Percentiles rank a stretch among this genome's conserved stretches.
phyloP scores from a whole-genome alignment of 2,329 filamentous ascomycete species.

The Phaeosphaeria sp. region DNA sequence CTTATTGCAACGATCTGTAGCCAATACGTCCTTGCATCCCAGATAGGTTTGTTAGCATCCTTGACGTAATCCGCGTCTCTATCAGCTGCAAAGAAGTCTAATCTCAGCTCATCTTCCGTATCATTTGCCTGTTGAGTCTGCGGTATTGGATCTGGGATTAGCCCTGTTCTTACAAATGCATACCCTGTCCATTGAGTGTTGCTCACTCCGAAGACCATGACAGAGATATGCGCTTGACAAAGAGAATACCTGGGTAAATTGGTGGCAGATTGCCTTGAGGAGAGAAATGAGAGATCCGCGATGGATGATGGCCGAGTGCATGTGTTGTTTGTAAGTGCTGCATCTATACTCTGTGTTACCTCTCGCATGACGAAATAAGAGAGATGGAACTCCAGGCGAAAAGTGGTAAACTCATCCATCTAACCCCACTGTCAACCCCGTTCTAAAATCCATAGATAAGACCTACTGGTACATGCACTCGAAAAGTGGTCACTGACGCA shows the following conservation, averaged over 20 bases:
- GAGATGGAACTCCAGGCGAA: constrained; percentile 6
- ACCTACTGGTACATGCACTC: constrained; percentile 7
- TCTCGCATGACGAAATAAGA: constrained; percentile 5
- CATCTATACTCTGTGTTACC: background rate
- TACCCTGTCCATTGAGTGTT: constrained; percentile 8
- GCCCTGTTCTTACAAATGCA: constrained; percentile 1
- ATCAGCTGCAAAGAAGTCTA: constrained; percentile 5
- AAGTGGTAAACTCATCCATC: constrained; percentile 2
- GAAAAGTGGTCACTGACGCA: background rate
- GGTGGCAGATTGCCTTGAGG: background rate
- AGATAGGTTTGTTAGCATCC: constrained; percentile 1
- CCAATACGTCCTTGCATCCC: constrained; percentile 18
- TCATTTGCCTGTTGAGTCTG: background rate
- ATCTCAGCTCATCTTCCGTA: background rate
- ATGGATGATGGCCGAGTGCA: background rate
- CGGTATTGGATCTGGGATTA: background rate
- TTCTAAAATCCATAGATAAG: background rate
- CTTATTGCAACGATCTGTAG: constrained; percentile 7
- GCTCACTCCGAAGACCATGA: constrained; percentile 11
- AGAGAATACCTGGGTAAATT: background rate
- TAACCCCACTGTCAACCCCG: background rate
- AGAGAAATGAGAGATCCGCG: background rate
- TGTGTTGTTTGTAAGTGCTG: background rate
- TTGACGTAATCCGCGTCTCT: background rate
- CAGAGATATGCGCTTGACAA: constrained; percentile 2